These are phyloP conservation scores for Leucocoprinus sp. DNA, from an alignment of 768 basidiomycete species.

Conservation along the genomic window DNA sequence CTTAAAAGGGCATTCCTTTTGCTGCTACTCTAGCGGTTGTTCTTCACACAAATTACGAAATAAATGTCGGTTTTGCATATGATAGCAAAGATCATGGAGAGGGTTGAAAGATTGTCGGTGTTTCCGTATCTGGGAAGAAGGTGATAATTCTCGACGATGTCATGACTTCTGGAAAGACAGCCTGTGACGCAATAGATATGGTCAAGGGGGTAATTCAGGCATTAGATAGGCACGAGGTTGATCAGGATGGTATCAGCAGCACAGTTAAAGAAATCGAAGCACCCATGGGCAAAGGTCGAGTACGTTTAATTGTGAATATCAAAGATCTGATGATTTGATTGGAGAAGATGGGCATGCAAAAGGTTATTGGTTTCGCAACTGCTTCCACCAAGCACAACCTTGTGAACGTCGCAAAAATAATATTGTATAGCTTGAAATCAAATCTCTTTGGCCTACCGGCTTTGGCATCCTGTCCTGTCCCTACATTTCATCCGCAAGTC, in stretches of 20 bases:
- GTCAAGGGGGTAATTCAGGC: slow-evolving; percentile 74
- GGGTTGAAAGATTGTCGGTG: slow-evolving; percentile 86
- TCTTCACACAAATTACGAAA: slow-evolving; percentile 55
- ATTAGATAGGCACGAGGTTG: slow-evolving; percentile 83
- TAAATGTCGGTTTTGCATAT: slow-evolving; percentile 74
- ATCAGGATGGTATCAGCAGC: slow-evolving; percentile 55
- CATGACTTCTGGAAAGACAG: slow-evolving; percentile 87
- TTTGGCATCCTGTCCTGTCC: too few species aligned
- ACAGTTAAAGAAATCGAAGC: slow-evolving; percentile 79
- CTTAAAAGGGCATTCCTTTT: slow-evolving; percentile 95
- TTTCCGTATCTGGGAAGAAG: slow-evolving; percentile 66
- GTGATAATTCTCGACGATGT: slow-evolving; percentile 95
- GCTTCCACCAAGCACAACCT: too few species aligned
- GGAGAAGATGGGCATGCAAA: slow-evolving; percentile 52
- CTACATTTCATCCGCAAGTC: too few species aligned
- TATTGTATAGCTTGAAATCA: too few species aligned
- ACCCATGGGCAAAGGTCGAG: slow-evolving; percentile 61
- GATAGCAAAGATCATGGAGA: slow-evolving; percentile 98
- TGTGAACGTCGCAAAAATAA: too few species aligned
- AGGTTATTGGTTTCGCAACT: too few species aligned
- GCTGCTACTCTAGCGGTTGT: slow-evolving; percentile 78
- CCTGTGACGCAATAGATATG: slow-evolving; percentile 72
- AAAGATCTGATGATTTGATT: slow-evolving; percentile 80
- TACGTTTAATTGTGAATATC: slow-evolving; percentile 79
- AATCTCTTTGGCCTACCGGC: too few species aligned